Conservation (phyloP, 2,329 filamentous ascomycete species). For the Periconia macrospinosa region DNA sequence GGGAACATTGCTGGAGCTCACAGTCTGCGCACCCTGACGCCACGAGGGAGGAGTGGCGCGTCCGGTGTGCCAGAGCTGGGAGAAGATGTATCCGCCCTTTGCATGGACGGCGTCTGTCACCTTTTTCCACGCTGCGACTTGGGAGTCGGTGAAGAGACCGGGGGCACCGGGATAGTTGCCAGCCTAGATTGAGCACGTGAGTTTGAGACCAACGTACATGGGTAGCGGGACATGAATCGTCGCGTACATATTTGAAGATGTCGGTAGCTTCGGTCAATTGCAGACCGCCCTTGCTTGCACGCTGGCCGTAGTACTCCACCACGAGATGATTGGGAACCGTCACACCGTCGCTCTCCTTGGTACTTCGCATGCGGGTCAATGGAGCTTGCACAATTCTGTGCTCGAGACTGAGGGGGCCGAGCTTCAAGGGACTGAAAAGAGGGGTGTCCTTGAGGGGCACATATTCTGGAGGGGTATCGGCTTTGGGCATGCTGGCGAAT, state of each 20-base stretch:
- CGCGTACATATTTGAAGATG: constrained; percentile 35
- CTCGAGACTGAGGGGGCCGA: constrained; percentile 38
- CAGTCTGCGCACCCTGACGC: constrained; percentile 39
- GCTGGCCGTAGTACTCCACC: constrained; percentile 58
- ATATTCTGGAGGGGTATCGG: constrained; percentile 31
- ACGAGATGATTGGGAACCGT: constrained; percentile 53
- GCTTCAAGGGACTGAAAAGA: constrained; percentile 35
- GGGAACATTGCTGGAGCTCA: constrained; percentile 45
- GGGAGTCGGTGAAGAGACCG: constrained; percentile 40
- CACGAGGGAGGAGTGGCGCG: constrained; percentile 46
- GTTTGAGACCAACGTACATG: constrained; percentile 13
- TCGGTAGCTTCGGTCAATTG: constrained; percentile 61
- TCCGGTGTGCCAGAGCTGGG: constrained; percentile 53
- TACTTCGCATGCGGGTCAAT: constrained; percentile 49
- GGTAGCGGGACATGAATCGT: not conserved
- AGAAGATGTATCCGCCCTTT: constrained; percentile 53
- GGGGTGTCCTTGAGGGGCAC: constrained; percentile 34
- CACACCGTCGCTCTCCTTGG: constrained; percentile 49
- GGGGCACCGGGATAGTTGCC: constrained; percentile 40
- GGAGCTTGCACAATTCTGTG: constrained; percentile 46
- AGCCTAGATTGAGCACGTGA: constrained; percentile 29
- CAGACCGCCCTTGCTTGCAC: constrained; percentile 58
- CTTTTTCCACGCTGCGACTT: constrained; percentile 54
- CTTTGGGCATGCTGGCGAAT: constrained; percentile 32
- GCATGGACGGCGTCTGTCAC: constrained; percentile 56